Conservation (phyloP, 306 rosid species). For the Gleditsia sinensis region DNA sequence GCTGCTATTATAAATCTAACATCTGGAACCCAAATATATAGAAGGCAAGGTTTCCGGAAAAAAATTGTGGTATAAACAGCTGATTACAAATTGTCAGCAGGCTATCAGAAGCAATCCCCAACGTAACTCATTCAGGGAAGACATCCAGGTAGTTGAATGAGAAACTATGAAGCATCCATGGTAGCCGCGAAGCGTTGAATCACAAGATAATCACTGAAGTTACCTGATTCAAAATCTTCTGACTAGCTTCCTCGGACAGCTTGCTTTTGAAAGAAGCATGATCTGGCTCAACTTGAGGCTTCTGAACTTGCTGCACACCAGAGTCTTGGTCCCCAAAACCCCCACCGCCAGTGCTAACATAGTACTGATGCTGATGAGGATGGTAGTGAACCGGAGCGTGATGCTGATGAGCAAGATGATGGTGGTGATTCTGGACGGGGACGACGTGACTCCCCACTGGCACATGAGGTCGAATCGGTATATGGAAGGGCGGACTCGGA, state of each 20-base stretch:
- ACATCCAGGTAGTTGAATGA: background rate
- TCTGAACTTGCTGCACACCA: slow-evolving; percentile 42
- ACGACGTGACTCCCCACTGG: slow-evolving; percentile 48
- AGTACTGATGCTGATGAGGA: slow-evolving; percentile 55
- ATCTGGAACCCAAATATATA: background rate
- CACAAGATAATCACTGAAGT: background rate
- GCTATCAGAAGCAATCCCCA: slow-evolving; percentile 6
- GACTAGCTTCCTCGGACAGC: slow-evolving; percentile 68
- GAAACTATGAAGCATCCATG: background rate
- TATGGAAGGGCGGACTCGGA: slow-evolving; percentile 57
- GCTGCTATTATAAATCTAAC: background rate
- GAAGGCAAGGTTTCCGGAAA: no score
- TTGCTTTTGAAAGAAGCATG: slow-evolving; percentile 56
- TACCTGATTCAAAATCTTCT: slow-evolving; percentile 89
- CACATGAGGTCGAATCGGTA: slow-evolving; percentile 57
- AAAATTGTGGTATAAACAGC: no score
- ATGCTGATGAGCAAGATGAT: slow-evolving; percentile 48
- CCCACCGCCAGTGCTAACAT: slow-evolving; percentile 32
- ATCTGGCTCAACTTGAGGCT: slow-evolving; percentile 50
- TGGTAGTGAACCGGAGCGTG: slow-evolving; percentile 60
- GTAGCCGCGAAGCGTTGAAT: background rate
- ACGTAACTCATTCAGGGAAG: background rate
- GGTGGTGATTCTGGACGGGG: slow-evolving; percentile 54
- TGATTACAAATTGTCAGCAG: background rate
- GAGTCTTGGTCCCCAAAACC: slow-evolving; percentile 50